Evolutionary conservation across 2,329 filamentous ascomycete species (phyloP).

Genomic region (Dendryphion nanum): DNA sequence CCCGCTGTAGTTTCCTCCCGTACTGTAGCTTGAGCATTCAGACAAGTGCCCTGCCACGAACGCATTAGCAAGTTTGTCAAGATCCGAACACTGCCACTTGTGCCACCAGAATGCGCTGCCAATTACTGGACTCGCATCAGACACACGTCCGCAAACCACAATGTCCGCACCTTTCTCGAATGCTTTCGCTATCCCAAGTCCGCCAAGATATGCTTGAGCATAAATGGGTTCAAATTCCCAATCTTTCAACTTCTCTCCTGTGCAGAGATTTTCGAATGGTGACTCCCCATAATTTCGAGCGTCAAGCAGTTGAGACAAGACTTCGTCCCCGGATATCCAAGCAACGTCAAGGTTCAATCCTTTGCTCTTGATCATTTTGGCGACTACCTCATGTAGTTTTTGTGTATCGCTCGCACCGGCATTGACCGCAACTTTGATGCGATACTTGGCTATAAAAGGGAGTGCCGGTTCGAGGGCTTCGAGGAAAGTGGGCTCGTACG

Average conservation of each 20-base stretch:
- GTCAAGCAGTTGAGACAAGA: conserved; percentile 32
- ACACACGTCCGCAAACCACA: conserved; percentile 45
- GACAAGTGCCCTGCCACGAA: conserved; percentile 47
- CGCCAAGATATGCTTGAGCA: conserved; percentile 44
- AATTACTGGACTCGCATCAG: conserved; percentile 45
- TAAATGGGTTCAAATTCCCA: conserved; percentile 36
- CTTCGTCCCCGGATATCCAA: conserved; percentile 47
- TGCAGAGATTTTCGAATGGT: conserved; percentile 38
- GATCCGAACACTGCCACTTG: conserved; percentile 39
- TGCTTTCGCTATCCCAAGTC: conserved; percentile 43
- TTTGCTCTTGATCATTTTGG: conserved; percentile 19
- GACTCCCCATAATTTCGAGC: conserved; percentile 38
- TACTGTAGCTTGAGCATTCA: conserved; percentile 45
- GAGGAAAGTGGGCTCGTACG: conserved; percentile 54
- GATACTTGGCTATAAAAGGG: conserved; percentile 27
- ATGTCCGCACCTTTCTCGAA: conserved; percentile 44
- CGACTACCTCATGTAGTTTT: conserved; percentile 24
- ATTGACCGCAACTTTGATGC: conserved; percentile 36
- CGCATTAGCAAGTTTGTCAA: conserved; percentile 43
- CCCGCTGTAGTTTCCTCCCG: conserved; percentile 45
- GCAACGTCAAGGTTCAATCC: conserved; percentile 31
- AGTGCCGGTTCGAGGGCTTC: conserved; percentile 47
- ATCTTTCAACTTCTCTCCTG: conserved; percentile 37
- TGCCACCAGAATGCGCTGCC: conserved; percentile 48
- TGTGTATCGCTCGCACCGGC: conserved; percentile 32